Evolutionary conservation across 2,329 filamentous ascomycete genomes (phyloP).

Genomic region (Lecanosticta acicola): DNA sequence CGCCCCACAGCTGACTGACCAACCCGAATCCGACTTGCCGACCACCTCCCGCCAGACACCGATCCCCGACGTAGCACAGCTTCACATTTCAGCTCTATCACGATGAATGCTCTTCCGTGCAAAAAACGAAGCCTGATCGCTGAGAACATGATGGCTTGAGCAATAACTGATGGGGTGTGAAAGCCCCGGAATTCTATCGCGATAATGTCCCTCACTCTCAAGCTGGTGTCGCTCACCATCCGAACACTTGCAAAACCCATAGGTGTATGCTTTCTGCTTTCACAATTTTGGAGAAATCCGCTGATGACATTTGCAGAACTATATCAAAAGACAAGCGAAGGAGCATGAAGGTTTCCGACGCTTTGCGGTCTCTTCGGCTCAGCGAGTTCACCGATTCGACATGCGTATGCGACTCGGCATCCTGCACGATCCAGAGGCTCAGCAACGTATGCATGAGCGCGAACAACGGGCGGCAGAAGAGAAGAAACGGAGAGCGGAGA

Average conservation of each 20-base stretch:
- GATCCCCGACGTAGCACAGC: not conserved
- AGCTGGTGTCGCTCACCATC: constrained; percentile 59
- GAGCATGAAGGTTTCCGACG: constrained; percentile 62
- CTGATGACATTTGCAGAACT: constrained; percentile 45
- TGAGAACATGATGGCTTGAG: constrained; percentile 10
- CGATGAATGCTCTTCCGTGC: no score
- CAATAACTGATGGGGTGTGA: constrained; percentile 5
- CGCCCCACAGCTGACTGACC: not conserved
- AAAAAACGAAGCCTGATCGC: not conserved
- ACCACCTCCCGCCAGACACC: not conserved
- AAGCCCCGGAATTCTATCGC: not conserved
- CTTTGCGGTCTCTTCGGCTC: constrained; percentile 57
- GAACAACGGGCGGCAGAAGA: constrained; percentile 53
- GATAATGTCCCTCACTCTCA: constrained; percentile 59
- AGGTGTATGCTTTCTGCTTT: constrained; percentile 47
- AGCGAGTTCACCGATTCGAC: constrained; percentile 59
- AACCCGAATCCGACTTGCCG: not conserved
- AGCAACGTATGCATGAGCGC: constrained; percentile 47
- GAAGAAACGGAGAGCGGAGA: constrained; percentile 46
- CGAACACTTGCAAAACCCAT: constrained; percentile 64
- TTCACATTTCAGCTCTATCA: not conserved
- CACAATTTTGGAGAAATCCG: not conserved
- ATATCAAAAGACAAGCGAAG: constrained; percentile 61
- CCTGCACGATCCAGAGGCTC: constrained; percentile 55
- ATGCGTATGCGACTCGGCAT: constrained; percentile 63